Evolutionary conservation across 164 flowering plant species (phyloP), one percentile per base, ranked within the genome.

Genomic region (Dillenia turbinata): DNA sequence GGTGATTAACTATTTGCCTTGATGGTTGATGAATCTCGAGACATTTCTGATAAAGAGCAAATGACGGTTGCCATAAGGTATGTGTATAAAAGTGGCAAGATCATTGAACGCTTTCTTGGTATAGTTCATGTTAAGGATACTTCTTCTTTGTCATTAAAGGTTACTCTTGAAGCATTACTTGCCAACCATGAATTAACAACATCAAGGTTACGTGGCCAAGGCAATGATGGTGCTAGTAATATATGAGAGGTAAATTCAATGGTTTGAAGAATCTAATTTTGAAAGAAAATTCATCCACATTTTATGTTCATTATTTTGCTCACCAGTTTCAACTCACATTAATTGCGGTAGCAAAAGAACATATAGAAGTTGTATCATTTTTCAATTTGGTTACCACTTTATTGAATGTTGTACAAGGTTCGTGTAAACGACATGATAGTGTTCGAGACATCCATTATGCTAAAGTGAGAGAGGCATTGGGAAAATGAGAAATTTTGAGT

Each of bases 211-310:
- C 7, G 5, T 57, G 11, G 9, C n/a, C 65, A 62, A 52, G 57
- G 51, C 46, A 45, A 52, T 62, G 49, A 52, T 52, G 57, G 65
- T 10, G 56, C 56, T 44, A 52, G 57, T 62, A 52, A 62, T 53
- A 62, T 53, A 62, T 44, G 57, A 14, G 14, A 33, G 50, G 33
- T 15, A 16, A 52, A 22, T 44, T 52, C 13, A 52, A 44, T 43
- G 49, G 53, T 9, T 59, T 60, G 9, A 66, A 54, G 60, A 40
- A 43, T 11, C 69, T 59, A 22, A 60, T 26, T 54, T 12, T 53
- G 54, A 66, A 66, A 7, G 60, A 66, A 9, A 66, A 60, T 60
- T 15, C 26, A 13, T 26, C 10, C 2, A 43, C 59, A n/a, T 66
- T 53, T 19, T 54, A 60, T 59, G 4, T 47, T 33, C 54, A 60